These are phyloP conservation scores for Aurantiochytrium sp. DNA, from an alignment of 108 stramenopile species.

Conservation along the genomic window DNA sequence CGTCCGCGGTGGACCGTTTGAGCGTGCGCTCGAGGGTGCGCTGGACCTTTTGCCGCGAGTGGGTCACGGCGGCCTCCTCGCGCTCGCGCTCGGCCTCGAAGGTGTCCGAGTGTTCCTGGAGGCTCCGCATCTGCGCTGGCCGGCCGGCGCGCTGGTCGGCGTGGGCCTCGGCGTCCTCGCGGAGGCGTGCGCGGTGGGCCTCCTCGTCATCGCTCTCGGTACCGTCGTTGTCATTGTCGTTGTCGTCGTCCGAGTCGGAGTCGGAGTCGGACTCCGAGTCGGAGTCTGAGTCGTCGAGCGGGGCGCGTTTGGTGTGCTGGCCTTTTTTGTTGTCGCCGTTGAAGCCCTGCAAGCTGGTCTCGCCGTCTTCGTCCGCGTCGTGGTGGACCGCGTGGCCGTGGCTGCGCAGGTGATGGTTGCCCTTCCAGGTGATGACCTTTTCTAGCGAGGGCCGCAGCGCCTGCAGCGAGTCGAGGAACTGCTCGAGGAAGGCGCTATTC, in stretches of 20 bases:
- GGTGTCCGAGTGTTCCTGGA: too few relatives aligned
- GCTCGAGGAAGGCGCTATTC: background rate
- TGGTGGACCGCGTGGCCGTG: background rate
- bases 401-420: background rate
- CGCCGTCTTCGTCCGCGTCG: background rate
- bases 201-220: background rate
- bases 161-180: too few relatives aligned
- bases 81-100: background rate
- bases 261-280: too few relatives aligned
- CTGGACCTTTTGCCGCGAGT: background rate
- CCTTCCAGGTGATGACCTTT: background rate
- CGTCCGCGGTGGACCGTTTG: background rate
- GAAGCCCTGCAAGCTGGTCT: background rate
- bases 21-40: conserved; percentile 5
- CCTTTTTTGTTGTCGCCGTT: background rate
- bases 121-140: too few relatives aligned
- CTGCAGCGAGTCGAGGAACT: background rate
- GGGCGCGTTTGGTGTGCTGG: background rate
- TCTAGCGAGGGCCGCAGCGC: background rate
- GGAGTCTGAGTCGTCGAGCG: background rate
- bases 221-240: background rate
- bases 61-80: background rate
- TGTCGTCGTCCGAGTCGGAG: background rate
- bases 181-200: background rate
- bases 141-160: too few relatives aligned